Evolutionary conservation across 176 grass and related monocot genomes (phyloP), one percentile per base, ranked within the genome.

Genomic region (Stipa capillata): DNA sequence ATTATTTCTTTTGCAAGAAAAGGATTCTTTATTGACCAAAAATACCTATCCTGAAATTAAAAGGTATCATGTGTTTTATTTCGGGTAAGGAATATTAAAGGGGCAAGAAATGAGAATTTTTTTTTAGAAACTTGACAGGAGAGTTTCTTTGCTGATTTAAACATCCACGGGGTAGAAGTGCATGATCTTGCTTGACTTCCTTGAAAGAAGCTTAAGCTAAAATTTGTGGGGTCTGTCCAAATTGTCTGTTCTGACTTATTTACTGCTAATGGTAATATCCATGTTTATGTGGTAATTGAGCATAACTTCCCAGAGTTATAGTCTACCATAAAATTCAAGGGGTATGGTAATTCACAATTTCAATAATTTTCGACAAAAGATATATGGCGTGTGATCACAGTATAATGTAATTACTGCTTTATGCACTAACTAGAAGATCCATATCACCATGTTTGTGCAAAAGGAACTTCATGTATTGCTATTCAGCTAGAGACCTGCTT

Each of bases 131-230:
- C n/a, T n/a, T n/a, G n/a, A n/a, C n/a, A n/a, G n/a, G n/a, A n/a
- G n/a, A n/a, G n/a, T n/a, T n/a, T n/a, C n/a, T n/a, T n/a, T n/a
- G n/a, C n/a, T n/a, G n/a, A n/a, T n/a, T n/a, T 52, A 51, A 17
- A 40, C 47, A 66, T 49, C n/a, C 7, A 9, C 60, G 0, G 2
- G 23, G 50, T 27, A 68, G 20, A 55, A 76, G 20, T 34, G 55
- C 47, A 24, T 66, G 45, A 54, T 54, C 20, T 43, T 64, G 1
- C n/a, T n/a, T n/a, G n/a, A n/a, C 61, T 15, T 41, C 15, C 47
- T 33, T 66, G 59, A 76, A 83, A 83, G 67, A 36, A 72, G 37
- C 65, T 40, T 83, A 41, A 45, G 20, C 3, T 10, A 20, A 70
- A 70, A 69, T 28, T 69, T 29, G n/a, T 28, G 6, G n/a, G 3